Conservation (phyloP, 2,329 filamentous ascomycete genomes). For the Sarocladiaceae sp. region DNA sequence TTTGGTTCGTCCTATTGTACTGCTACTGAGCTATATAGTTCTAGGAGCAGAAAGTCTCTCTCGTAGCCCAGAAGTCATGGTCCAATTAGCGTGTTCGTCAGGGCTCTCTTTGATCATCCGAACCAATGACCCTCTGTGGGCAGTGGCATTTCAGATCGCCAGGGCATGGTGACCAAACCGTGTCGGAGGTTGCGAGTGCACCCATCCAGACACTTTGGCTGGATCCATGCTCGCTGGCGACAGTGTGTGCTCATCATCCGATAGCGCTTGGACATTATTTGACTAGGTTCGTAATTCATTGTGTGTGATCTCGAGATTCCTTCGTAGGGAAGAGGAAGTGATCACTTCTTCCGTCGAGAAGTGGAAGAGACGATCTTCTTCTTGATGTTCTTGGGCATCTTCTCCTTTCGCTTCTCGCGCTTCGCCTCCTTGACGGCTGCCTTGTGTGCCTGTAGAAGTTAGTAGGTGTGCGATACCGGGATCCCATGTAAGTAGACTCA, state of each 20-base stretch:
- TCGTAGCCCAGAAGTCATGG: not conserved
- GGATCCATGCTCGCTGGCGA: conserved; percentile 25
- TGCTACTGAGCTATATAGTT: too few species aligned
- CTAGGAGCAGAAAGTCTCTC: not conserved
- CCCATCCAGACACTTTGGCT: conserved; percentile 11
- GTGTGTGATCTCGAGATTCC: not conserved
- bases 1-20: too few species aligned
- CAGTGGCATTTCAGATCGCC: conserved; percentile 31
- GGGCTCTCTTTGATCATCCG: conserved; percentile 58
- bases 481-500: conserved; percentile 21
- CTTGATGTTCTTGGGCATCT: conserved; percentile 95
- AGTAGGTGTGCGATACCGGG: not conserved
- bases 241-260: conserved; percentile 41
- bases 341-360: conserved; percentile 51
- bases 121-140: conserved; percentile 15
- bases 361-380: conserved; percentile 70
- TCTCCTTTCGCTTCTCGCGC: conserved; percentile 84
- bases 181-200: conserved; percentile 31
- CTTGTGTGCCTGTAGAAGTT: conserved; percentile 58
- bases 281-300: not conserved
- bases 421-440: conserved; percentile 90
- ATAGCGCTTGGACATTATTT: conserved; percentile 21
- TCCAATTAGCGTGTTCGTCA: conserved; percentile 31
- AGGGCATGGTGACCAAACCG: conserved; percentile 13
- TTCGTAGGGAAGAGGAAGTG: not conserved